Base-by-base conservation (phyloP, 495 filamentous ascomycete genomes). In the Penicillium antarcticum region DNA sequence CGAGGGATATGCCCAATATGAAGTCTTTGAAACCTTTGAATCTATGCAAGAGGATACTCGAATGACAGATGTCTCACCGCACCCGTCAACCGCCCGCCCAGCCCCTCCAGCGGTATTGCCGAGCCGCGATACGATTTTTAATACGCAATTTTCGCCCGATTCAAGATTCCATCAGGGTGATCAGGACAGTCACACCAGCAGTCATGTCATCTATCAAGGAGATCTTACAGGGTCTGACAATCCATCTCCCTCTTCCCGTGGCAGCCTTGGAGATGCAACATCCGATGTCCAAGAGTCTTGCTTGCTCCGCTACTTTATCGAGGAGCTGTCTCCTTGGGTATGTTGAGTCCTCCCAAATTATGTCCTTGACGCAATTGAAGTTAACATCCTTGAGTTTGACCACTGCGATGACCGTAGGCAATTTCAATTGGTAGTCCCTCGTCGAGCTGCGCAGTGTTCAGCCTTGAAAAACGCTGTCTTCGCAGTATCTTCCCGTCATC, bases 311-410 rank as follows among this genome's bases (percentile, higher is more conserved):
- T 61, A 61, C 23, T 64, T 61, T 9, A 64, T 62, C 17, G 63
- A 64, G 36, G 63, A 67, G 16, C 31, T 67, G 11, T 67, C 61
- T 21, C 58, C 60, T n/a, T 64, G 58, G 63, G 61, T 67, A 60
- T 35, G 53, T 26, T 29, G 26, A 9, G 9, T 7, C 26, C 8
- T 29, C 26, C 1, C 8, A 2, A 8, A 1, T 29, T 0, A 9
- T 4, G 23, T 21, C 16, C 1, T 23, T 3, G 6, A 18, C 33
- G 11, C 3, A 13, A 24, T 17, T 34, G 31, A 5, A 23, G 37
- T 7, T 55, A 40, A 57, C 19, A 24, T 1, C 6, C 21, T 7
- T 9, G 17, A 67, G 63, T 67, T 67, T 41, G 63, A 67, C 31
- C 56, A 60, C 39, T 67, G 63, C 33, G 63, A 67, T 39, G 56